Evolutionary conservation across 441 rosid genomes (phyloP).

Genomic region (Populus hybrid): DNA sequence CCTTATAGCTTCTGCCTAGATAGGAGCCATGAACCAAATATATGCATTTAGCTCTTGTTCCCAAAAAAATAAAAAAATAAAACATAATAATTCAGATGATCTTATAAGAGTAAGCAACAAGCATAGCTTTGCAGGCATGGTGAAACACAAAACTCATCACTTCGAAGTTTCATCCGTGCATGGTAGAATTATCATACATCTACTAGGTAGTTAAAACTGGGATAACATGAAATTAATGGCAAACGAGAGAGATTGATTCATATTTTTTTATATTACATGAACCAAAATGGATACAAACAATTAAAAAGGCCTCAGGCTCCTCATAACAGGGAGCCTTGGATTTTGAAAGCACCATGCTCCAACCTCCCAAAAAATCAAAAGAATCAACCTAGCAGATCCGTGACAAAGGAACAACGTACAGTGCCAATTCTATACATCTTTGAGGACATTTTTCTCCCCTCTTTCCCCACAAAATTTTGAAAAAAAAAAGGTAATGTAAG

Average conservation of each 20-base stretch:
- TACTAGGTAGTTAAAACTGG: not conserved
- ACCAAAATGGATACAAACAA: constrained; percentile 4
- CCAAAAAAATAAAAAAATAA: no score
- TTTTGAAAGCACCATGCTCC: not conserved
- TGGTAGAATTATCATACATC: not conserved
- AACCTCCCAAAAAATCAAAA: constrained; percentile 15
- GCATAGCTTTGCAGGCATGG: not conserved
- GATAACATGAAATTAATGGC: not conserved
- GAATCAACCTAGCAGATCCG: constrained; percentile 16
- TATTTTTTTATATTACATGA: not conserved
- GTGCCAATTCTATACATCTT: constrained; percentile 25
- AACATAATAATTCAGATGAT: not conserved
- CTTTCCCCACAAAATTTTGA: constrained; percentile 7
- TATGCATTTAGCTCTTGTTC: not conserved
- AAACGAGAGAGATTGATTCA: not conserved
- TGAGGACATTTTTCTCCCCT: constrained; percentile 2
- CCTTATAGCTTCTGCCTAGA: no score
- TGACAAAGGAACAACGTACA: constrained; percentile 7
- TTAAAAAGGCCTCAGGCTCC: not conserved
- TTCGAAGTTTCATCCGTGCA: not conserved
- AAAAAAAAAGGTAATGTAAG: constrained; percentile 1
- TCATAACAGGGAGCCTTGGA: not conserved
- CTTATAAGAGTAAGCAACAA: not conserved
- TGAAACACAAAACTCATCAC: not conserved
- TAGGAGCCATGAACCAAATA: not conserved